A percentile compares a stretch with the other conserved stretches of the same genome.
These are phyloP conservation scores for Silene conica DNA, from an alignment of 148 eudicot species.

Conservation along the genomic window DNA sequence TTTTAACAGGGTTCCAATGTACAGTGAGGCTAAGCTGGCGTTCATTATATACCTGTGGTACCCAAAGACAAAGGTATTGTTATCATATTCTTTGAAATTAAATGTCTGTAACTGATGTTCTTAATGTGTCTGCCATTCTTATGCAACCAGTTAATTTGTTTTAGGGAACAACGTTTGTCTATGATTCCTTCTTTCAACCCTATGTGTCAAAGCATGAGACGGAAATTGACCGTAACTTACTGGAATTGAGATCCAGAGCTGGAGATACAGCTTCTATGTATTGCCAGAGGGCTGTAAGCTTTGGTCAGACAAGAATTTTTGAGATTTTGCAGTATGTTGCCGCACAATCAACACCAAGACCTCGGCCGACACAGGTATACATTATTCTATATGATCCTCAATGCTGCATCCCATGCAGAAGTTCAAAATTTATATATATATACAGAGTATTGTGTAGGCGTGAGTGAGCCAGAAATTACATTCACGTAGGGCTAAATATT, in stretches of 20 bases:
- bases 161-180: constrained; percentile 88
- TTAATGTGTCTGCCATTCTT: constrained; percentile 6
- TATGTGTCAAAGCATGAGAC: constrained; percentile 79
- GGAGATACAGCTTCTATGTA: constrained; percentile 69
- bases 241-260: constrained; percentile 82
- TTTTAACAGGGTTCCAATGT: constrained; percentile 86
- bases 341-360: constrained; percentile 62
- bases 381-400: not conserved
- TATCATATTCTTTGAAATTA: not conserved
- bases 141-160: constrained; percentile 9
- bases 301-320: constrained; percentile 72
- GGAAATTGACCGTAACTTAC: constrained; percentile 81
- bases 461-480: not conserved
- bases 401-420: not conserved
- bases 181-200: constrained; percentile 86
- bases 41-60: constrained; percentile 85
- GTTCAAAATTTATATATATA: too few relatives aligned
- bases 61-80: constrained; percentile 71
- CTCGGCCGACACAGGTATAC: constrained; percentile 68
- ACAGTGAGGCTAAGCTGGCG: constrained; percentile 93
- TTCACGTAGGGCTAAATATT: too few relatives aligned
- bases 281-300: constrained; percentile 69
- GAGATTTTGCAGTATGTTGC: constrained; percentile 89
- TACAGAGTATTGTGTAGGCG: too few relatives aligned
- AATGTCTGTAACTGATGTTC: not conserved